Base-by-base conservation (phyloP, 2,329 filamentous ascomycete genomes). In the Aspergillus novofumigatus region DNA sequence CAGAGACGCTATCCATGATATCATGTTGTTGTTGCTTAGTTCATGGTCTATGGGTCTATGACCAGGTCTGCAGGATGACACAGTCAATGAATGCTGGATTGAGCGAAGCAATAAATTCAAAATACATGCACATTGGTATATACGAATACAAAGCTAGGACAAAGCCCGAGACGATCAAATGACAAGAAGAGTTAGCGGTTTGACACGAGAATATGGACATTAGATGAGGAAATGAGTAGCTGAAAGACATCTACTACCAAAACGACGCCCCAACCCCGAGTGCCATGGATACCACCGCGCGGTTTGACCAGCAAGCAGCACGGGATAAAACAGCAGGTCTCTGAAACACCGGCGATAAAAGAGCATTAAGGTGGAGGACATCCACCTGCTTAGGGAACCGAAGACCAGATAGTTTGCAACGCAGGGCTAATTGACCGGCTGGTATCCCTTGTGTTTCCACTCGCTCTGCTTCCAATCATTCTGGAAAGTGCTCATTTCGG, bases 401-500 rank as follows among this genome's bases (percentile, higher is more conserved):
- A 20, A 9, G 41, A 44, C 10, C 10, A 44, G 7, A 44, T 3
- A 4, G 41, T 35, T 35, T 32, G 29, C 29, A 32, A 32, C 29
- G 41, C n/a, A 21, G 17, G 44, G 8, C 51, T 60, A 63, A n/a
- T 60, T 48, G 14, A 72, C 68, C 38, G 67, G 65, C 42, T 61
- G 62, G 53, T 72, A 72, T 52, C 70, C 65, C 28, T 61, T 62
- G 57, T 66, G 53, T 29, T 58, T 65, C 67, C 67, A 75, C 58
- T 72, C 72, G 47, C 66, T 71, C 55, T 70, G 65, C 51, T 68
- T 74, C 75, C 75, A 77, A 45, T 72, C 67, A 21, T 65, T 60
- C 61, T 76, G 74, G 65, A 67, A 70, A 57, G 71, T 71, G 64
- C 71, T 66, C 66, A 72, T 72, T 53, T 74, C 72, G n/a, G 62